Evolutionary conservation across 2,329 filamentous ascomycete genomes (phyloP).

Genomic region (Ophiostoma montium): DNA sequence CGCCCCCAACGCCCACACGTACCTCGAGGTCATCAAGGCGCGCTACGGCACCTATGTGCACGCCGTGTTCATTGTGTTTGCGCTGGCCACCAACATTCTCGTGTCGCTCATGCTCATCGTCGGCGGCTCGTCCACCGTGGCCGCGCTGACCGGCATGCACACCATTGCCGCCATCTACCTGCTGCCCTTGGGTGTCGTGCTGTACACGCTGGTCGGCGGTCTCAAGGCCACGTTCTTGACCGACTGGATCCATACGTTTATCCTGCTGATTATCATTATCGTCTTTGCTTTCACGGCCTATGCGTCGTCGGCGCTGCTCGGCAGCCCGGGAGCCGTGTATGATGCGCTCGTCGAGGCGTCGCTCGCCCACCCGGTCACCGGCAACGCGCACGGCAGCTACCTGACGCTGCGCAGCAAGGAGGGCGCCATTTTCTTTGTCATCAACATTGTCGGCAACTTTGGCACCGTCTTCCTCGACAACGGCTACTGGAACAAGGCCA

Average conservation of each 20-base stretch:
- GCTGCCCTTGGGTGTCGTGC: slow-evolving; percentile 63
- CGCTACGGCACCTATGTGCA: slow-evolving; percentile 63
- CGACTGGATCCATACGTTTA: slow-evolving; percentile 76
- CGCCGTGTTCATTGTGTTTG: slow-evolving; percentile 68
- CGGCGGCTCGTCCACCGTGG: slow-evolving; percentile 64
- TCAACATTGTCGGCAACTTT: slow-evolving; percentile 62
- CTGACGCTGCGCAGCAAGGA: slow-evolving; percentile 73
- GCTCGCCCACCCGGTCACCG: slow-evolving; percentile 55
- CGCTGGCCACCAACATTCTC: slow-evolving; percentile 70
- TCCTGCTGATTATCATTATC: slow-evolving; percentile 72
- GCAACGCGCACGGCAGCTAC: slow-evolving; percentile 71
- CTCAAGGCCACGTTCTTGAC: slow-evolving; percentile 83
- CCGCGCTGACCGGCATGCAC: slow-evolving; percentile 55
- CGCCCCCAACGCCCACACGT: slow-evolving; percentile 75
- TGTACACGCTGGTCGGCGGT: slow-evolving; percentile 65
- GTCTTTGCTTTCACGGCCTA: slow-evolving; percentile 75
- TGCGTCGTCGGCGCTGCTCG: slow-evolving; percentile 55
- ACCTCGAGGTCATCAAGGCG: slow-evolving; percentile 69
- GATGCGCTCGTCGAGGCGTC: slow-evolving; percentile 61
- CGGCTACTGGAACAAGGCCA: slow-evolving; percentile 87
- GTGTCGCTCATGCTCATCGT: slow-evolving; percentile 83
- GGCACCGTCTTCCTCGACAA: slow-evolving; percentile 77
- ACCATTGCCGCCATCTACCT: slow-evolving; percentile 75
- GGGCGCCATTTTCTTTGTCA: slow-evolving; percentile 80
- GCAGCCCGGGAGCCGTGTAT: slow-evolving; percentile 64